Evolutionary conservation across 495 filamentous ascomycete species (phyloP).

Genomic region (Letharia lupina): DNA sequence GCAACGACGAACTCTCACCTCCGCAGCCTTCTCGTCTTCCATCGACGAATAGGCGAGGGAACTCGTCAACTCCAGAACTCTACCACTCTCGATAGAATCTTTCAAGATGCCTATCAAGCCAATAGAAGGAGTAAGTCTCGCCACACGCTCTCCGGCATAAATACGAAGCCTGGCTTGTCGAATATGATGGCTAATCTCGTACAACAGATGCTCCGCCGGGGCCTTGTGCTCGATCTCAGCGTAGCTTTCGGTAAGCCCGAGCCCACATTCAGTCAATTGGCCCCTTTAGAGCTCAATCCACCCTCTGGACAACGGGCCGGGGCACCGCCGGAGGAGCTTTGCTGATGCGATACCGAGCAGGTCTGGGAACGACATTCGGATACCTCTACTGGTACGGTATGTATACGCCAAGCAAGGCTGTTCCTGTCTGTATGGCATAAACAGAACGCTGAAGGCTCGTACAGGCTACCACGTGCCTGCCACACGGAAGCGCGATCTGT

Average conservation of each 20-base stretch:
- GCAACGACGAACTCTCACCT: conserved; percentile 1
- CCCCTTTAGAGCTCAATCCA: not conserved
- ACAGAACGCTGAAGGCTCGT: not conserved
- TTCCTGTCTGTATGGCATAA: no score
- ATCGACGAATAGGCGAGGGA: not conserved
- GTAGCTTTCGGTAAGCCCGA: conserved; percentile 57
- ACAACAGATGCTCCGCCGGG: conserved; percentile 60
- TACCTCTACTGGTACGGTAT: conserved; percentile 78
- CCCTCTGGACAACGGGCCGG: not conserved
- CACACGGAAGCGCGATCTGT: conserved; percentile 64
- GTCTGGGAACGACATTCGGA: conserved; percentile 61
- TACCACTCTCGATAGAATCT: not conserved
- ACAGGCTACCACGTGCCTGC: conserved; percentile 71
- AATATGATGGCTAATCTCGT: conserved; percentile 25
- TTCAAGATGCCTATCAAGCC: conserved; percentile 43
- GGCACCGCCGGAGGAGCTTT: not conserved
- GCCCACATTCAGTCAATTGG: not conserved
- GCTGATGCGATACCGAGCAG: conserved; percentile 29
- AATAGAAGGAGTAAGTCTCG: conserved; percentile 44
- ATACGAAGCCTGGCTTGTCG: not conserved
- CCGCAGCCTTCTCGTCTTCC: not conserved
- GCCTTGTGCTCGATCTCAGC: conserved; percentile 69
- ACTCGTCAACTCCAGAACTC: no score
- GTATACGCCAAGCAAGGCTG: conserved; percentile 28
- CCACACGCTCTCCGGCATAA: not conserved